Conservation (phyloP, 2,329 filamentous ascomycete genomes). For the Pyrenochaeta sp. region DNA sequence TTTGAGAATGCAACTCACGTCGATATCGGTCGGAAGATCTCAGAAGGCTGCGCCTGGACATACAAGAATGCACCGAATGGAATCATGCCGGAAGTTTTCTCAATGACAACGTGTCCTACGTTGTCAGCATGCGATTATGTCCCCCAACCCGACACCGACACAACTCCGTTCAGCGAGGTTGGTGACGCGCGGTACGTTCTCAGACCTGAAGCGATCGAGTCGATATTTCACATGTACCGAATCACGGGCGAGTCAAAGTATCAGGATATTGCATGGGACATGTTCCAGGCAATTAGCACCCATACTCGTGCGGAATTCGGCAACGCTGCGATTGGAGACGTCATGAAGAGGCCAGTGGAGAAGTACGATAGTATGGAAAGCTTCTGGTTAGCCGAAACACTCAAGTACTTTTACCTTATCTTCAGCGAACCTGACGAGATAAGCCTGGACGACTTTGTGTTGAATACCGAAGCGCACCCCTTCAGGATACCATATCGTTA, state of each 20-base stretch:
- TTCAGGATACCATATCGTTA: constrained; percentile 39
- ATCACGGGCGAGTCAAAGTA: constrained; percentile 61
- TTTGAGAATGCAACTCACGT: constrained; percentile 62
- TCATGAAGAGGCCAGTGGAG: constrained; percentile 50
- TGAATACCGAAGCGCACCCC: constrained; percentile 58
- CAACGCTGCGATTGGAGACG: constrained; percentile 54
- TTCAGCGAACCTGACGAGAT: constrained; percentile 53
- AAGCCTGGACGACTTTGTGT: constrained; percentile 54
- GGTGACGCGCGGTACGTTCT: constrained; percentile 55
- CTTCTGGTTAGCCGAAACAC: constrained; percentile 58
- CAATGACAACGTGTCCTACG: constrained; percentile 55
- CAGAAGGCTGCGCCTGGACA: constrained; percentile 68
- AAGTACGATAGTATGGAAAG: constrained; percentile 54
- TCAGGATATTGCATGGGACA: constrained; percentile 56
- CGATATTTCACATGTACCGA: constrained; percentile 66
- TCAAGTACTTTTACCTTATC: constrained; percentile 59
- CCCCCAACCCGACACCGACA: constrained; percentile 42
- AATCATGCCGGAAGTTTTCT: constrained; percentile 66
- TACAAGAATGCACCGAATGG: constrained; percentile 64
- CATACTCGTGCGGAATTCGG: constrained; percentile 52
- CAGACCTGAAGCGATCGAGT: constrained; percentile 66
- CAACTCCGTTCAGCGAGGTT: constrained; percentile 50
- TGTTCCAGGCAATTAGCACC: constrained; percentile 54
- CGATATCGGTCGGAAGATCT: constrained; percentile 62
- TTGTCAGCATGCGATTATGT: constrained; percentile 49